A percentile compares a stretch with the other conserved stretches of the same genome.
These are phyloP conservation scores for Tubosaeta sp. DNA, from an alignment of 768 basidiomycete genomes.

Conservation along the genomic window DNA sequence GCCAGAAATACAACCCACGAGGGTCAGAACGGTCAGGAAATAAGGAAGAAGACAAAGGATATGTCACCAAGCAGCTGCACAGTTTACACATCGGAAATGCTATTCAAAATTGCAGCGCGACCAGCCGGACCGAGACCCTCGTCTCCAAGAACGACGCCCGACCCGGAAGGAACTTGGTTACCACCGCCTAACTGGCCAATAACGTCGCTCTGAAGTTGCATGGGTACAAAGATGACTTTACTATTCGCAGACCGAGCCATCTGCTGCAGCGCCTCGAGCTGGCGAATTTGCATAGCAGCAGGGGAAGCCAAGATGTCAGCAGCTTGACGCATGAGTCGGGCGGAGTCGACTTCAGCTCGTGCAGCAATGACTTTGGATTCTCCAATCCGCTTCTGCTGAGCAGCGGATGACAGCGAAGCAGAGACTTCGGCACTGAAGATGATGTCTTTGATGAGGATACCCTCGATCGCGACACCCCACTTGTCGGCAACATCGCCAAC, in stretches of 20 bases:
- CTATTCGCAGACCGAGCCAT: slow-evolving; percentile 88
- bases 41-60: not conserved
- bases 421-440: slow-evolving; percentile 90
- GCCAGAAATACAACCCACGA: slow-evolving; percentile 13
- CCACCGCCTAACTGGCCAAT: slow-evolving; percentile 40
- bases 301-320: slow-evolving; percentile 93
- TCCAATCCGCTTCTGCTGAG: slow-evolving; percentile 95
- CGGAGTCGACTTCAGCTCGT: slow-evolving; percentile 92
- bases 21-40: not conserved
- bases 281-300: slow-evolving; percentile 97
- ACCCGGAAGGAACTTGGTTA: slow-evolving; percentile 22
- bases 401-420: slow-evolving; percentile 88
- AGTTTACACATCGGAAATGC: slow-evolving; percentile 22
- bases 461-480: slow-evolving; percentile 97
- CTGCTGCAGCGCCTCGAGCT: slow-evolving; percentile 91
- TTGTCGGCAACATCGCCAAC: slow-evolving; percentile 89
- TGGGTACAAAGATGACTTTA: slow-evolving; percentile 94
- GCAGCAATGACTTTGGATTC: slow-evolving; percentile 97
- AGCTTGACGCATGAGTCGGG: slow-evolving; percentile 93
- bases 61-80: not conserved
- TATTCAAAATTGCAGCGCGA: slow-evolving; percentile 25
- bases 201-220: slow-evolving; percentile 81
- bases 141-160: slow-evolving; percentile 14
- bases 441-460: slow-evolving; percentile 93
- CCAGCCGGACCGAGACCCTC: slow-evolving; percentile 24